phyloP scores from a whole-genome alignment of 148 eudicot genomes.

The Fagopyrum homotropicum region DNA sequence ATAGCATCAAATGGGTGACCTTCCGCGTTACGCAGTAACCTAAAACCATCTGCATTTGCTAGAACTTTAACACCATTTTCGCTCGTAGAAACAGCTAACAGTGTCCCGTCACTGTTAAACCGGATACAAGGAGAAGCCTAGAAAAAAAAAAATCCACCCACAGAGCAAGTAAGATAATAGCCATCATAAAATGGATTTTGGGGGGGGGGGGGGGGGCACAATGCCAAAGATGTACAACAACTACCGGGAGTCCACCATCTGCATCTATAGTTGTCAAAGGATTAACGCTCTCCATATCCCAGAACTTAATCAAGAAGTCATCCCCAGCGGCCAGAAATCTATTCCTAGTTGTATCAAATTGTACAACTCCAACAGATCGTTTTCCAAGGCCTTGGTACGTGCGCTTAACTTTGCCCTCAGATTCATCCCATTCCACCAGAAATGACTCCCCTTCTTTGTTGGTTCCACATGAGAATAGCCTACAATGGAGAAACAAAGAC shows the following conservation, averaged over 20 bases:
- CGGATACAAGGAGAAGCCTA: conserved; percentile 90
- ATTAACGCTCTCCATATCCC: conserved; percentile 88
- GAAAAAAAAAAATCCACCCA: conserved; percentile 11
- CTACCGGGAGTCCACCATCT: conserved; percentile 88
- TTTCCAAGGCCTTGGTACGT: conserved; percentile 71
- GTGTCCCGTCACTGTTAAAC: conserved; percentile 80
- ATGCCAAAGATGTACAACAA: conserved; percentile 11
- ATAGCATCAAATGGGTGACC: conserved; percentile 65
- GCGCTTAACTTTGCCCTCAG: conserved; percentile 85
- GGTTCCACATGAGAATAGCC: conserved; percentile 94
- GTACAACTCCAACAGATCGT: conserved; percentile 69
- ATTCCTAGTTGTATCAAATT: conserved; percentile 85
- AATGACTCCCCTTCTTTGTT: conserved; percentile 90
- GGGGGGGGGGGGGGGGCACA: too few relatives aligned
- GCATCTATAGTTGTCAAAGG: conserved; percentile 60
- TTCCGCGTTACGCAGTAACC: conserved; percentile 47
- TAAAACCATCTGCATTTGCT: conserved; percentile 67
- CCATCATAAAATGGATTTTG: background rate
- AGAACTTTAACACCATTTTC: conserved; percentile 85
- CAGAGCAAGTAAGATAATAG: conserved; percentile 14
- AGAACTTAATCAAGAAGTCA: conserved; percentile 61
- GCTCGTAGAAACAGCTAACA: conserved; percentile 79
- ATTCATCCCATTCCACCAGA: conserved; percentile 95
- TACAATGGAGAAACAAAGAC: conserved; percentile 18
- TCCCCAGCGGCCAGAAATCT: conserved; percentile 88